Evolutionary conservation across 495 filamentous ascomycete species (phyloP).

Genomic region (Rostrohypoxylon terebratum): DNA sequence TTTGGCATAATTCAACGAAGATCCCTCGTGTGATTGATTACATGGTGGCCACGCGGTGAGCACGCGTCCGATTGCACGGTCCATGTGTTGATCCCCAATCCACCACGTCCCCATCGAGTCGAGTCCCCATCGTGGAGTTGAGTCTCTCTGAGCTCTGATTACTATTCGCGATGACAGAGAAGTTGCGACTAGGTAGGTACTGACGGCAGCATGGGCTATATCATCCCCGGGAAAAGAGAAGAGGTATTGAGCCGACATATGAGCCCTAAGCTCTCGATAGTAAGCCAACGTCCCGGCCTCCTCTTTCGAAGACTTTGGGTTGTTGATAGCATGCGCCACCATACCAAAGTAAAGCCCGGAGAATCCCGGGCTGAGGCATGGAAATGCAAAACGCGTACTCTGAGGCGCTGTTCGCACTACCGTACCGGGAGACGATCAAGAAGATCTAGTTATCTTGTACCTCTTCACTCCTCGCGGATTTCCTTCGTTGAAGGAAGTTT

Average conservation of each 20-base stretch:
- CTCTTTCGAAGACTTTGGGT: slow-evolving; percentile 39
- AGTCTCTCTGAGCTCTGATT: neutral
- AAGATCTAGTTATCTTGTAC: slow-evolving; percentile 62
- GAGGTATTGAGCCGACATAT: slow-evolving; percentile 56
- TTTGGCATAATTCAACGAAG: neutral
- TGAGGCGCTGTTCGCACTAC: slow-evolving; percentile 56
- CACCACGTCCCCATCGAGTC: neutral
- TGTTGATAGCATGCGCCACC: slow-evolving; percentile 50
- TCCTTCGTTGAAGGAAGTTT: neutral
- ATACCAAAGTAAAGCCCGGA: slow-evolving; percentile 58
- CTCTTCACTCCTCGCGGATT: slow-evolving; percentile 49
- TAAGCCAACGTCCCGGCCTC: slow-evolving; percentile 54
- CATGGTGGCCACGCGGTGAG: neutral
- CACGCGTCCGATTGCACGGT: neutral
- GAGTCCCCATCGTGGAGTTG: neutral
- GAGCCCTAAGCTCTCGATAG: slow-evolving; percentile 65
- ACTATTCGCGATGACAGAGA: neutral
- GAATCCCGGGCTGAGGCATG: slow-evolving; percentile 54
- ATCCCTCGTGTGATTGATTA: neutral
- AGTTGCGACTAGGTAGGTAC: too few relatives aligned
- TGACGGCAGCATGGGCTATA: slow-evolving; percentile 45
- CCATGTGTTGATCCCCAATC: neutral
- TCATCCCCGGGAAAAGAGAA: slow-evolving; percentile 61
- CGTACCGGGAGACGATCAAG: slow-evolving; percentile 60
- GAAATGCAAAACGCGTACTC: slow-evolving; percentile 30